phyloP scores from a whole-genome alignment of 129 eudicot genomes.

The Cynara cardunculus region DNA sequence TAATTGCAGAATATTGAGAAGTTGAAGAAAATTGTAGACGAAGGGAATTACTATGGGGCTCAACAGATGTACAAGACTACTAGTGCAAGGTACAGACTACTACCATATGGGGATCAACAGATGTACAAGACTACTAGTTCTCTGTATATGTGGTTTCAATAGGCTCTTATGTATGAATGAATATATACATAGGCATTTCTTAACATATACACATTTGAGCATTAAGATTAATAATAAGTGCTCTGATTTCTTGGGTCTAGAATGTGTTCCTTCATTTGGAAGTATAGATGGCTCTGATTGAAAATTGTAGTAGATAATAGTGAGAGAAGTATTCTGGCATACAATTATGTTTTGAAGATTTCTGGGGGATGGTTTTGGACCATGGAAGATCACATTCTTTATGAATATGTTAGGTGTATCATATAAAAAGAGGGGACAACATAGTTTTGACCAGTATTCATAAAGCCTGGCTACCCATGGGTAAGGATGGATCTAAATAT shows the following conservation, averaged over 20 bases:
- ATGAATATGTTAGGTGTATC: not conserved
- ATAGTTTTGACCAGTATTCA: not conserved
- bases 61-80: conserved; percentile 94
- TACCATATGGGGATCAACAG: conserved; percentile 82
- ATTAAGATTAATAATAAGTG: not conserved
- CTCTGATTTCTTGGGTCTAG: not conserved
- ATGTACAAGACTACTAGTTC: conserved; percentile 50
- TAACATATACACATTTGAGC: not conserved
- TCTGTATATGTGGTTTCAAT: not conserved
- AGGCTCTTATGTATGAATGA: not conserved
- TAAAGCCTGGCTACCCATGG: not conserved
- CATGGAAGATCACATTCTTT: not conserved
- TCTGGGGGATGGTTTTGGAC: not conserved
- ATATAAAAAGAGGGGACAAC: not conserved
- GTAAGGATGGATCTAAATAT: not conserved
- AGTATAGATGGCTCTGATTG: not conserved
- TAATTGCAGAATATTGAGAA: conserved; percentile 67
- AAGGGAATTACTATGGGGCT: conserved; percentile 87
- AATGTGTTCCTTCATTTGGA: not conserved
- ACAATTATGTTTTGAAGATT: not conserved
- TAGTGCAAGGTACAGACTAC: conserved; percentile 56
- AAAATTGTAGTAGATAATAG: not conserved
- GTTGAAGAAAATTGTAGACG: conserved; percentile 57
- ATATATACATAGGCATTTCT: not conserved
- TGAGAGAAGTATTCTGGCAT: not conserved